phyloP scores from a whole-genome alignment of 1,284 basidiomycete genomes.

The Ustilago hordei region DNA sequence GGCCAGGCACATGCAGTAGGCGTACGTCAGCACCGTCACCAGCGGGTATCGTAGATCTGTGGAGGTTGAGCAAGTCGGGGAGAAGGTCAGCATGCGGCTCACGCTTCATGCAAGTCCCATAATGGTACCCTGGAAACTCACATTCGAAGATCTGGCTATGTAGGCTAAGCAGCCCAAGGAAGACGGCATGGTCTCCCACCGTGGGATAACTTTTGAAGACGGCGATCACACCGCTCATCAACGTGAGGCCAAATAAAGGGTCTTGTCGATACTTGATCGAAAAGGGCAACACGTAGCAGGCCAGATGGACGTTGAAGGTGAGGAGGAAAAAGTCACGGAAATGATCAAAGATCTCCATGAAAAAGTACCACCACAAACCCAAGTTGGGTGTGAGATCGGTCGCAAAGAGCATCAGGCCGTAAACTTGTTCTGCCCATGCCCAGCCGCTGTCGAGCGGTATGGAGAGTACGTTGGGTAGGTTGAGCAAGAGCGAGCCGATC shows the following conservation, averaged over 20 bases:
- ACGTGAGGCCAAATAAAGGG: slow-evolving; percentile 81
- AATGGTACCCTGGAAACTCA: slow-evolving; percentile 70
- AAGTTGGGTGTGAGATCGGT: slow-evolving; percentile 83
- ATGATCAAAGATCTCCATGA: slow-evolving; percentile 99
- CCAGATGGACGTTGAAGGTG: slow-evolving; percentile 89
- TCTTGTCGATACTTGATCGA: slow-evolving; percentile 90
- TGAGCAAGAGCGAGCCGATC: slow-evolving; percentile 13
- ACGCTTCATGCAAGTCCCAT: background rate
- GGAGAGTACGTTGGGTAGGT: slow-evolving; percentile 19
- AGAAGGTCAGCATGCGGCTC: slow-evolving; percentile 31
- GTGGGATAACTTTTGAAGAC: slow-evolving; percentile 94
- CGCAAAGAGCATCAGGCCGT: slow-evolving; percentile 79
- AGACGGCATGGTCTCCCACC: slow-evolving; percentile 87
- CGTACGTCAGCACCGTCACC: slow-evolving; percentile 83
- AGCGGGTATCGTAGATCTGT: slow-evolving; percentile 88
- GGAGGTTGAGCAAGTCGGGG: background rate
- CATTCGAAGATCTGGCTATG: slow-evolving; percentile 87
- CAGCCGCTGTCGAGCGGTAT: slow-evolving; percentile 73
- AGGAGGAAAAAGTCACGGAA: slow-evolving; percentile 95
- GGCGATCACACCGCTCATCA: slow-evolving; percentile 82
- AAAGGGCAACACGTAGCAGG: slow-evolving; percentile 85
- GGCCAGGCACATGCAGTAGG: slow-evolving; percentile 86
- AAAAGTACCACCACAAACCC: slow-evolving; percentile 99
- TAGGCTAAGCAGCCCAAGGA: slow-evolving; percentile 81
- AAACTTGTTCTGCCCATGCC: slow-evolving; percentile 80